phyloP scores from a whole-genome alignment of 495 filamentous ascomycete species.

The Neohortaea acidophila region DNA sequence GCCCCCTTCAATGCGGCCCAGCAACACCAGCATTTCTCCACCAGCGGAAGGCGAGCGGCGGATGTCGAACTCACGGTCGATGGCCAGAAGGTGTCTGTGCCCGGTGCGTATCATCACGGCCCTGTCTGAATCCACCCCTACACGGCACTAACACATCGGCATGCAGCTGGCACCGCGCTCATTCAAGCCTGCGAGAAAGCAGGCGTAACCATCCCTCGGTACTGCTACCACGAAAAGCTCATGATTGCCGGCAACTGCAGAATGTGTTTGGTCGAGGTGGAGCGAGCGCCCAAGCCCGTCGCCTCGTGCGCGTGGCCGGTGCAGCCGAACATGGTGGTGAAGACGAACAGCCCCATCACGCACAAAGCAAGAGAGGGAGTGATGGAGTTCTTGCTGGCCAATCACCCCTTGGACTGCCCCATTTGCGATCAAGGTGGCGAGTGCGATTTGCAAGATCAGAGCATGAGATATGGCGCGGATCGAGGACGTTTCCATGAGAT shows the following conservation, averaged over 20 bases:
- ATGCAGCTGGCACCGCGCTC: slow-evolving; percentile 75
- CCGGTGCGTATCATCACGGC: slow-evolving; percentile 55
- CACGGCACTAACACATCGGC: slow-evolving; percentile 22
- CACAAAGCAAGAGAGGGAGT: slow-evolving; percentile 97
- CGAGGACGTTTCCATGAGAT: slow-evolving; percentile 92
- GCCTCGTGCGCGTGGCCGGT: slow-evolving; percentile 98
- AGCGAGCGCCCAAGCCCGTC: slow-evolving; percentile 85
- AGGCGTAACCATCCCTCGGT: slow-evolving; percentile 82
- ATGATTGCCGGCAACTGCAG: slow-evolving; percentile 98
- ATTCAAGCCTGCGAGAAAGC: slow-evolving; percentile 99
- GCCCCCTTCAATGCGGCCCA: slow-evolving; percentile 41
- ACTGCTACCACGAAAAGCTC: slow-evolving; percentile 99
- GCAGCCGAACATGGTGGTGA: slow-evolving; percentile 95
- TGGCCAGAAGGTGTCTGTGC: slow-evolving; percentile 91
- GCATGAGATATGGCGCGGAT: slow-evolving; percentile 94
- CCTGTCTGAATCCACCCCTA: neutral
- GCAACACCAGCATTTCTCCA: slow-evolving; percentile 41
- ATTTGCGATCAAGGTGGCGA: slow-evolving; percentile 98
- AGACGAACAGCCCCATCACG: slow-evolving; percentile 86
- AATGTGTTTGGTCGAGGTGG: slow-evolving; percentile 98
- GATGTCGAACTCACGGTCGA: slow-evolving; percentile 94
- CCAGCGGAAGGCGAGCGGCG: slow-evolving; percentile 53
- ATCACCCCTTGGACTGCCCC: slow-evolving; percentile 91
- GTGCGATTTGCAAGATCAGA: slow-evolving; percentile 97
- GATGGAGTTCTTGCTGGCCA: slow-evolving; percentile 95